Evolutionary conservation across 352 stramenopile species (phyloP).

Genomic region (Phytophthora foliorum): DNA sequence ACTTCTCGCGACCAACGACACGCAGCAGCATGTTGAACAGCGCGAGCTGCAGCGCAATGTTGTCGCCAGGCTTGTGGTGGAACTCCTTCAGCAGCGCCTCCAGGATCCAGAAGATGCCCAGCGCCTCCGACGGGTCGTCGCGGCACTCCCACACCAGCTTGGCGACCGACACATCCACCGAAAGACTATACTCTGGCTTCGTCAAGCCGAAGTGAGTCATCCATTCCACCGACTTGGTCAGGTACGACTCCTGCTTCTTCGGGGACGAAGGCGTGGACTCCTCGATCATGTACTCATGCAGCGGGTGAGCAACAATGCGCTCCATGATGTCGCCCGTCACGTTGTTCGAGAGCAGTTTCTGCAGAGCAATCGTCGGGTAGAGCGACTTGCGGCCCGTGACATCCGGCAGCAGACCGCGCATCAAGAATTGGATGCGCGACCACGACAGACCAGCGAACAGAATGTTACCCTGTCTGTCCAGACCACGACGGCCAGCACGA

Average conservation of each 20-base stretch:
- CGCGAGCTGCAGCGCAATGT: conserved; percentile 82
- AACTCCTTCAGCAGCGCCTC: conserved; percentile 86
- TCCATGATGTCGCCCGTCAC: conserved; percentile 92
- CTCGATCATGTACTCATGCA: conserved; percentile 81
- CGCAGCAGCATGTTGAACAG: conserved; percentile 91
- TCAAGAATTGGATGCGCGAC: conserved; percentile 97
- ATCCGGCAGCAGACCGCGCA: conserved; percentile 95
- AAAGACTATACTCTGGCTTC: conserved; percentile 77
- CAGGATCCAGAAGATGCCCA: conserved; percentile 87
- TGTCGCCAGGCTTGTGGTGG: conserved; percentile 87
- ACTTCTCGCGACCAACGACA: conserved; percentile 82
- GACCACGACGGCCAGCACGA: conserved; percentile 96
- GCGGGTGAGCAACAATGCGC: conserved; percentile 85
- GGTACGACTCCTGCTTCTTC: conserved; percentile 73
- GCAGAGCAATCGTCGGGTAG: conserved; percentile 95
- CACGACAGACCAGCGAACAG: conserved; percentile 96
- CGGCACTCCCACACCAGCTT: conserved; percentile 89
- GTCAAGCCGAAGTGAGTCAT: conserved; percentile 91
- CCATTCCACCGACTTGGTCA: conserved; percentile 92
- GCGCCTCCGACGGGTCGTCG: conserved; percentile 79
- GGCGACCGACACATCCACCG: conserved; percentile 77
- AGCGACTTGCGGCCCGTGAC: conserved; percentile 93
- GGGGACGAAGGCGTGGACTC: conserved; percentile 37
- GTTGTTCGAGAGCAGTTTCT: conserved; percentile 92
- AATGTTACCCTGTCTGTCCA: conserved; percentile 98